These are phyloP conservation scores for Colletotrichum costaricense DNA, from an alignment of 2,329 filamentous ascomycete genomes.

Conservation along the genomic window DNA sequence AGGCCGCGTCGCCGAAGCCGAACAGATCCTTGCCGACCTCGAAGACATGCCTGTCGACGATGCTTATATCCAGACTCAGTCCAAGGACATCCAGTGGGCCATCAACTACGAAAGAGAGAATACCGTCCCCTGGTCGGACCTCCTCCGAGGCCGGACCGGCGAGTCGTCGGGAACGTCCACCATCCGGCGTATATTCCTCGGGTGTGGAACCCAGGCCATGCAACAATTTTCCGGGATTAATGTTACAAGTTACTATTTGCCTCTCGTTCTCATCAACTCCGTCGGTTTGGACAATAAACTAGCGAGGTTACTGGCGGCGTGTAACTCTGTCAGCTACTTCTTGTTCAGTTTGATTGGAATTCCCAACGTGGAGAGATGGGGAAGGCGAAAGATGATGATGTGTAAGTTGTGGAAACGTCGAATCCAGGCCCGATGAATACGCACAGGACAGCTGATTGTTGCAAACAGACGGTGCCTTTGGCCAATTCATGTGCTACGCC, in stretches of 20 bases:
- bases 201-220: slow-evolving; percentile 53
- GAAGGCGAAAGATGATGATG: slow-evolving; percentile 68
- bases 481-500: slow-evolving; percentile 63
- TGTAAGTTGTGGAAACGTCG: slow-evolving; percentile 42
- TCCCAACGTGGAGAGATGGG: slow-evolving; percentile 51
- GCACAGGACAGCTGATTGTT: neutral
- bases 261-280: slow-evolving; percentile 62
- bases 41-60: slow-evolving; percentile 40
- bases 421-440: neutral
- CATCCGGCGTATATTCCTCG: slow-evolving; percentile 61
- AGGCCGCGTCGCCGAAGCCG: slow-evolving; percentile 42
- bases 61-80: slow-evolving; percentile 40
- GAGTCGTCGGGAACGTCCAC: slow-evolving; percentile 58
- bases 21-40: slow-evolving; percentile 43
- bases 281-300: slow-evolving; percentile 61
- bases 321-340: slow-evolving; percentile 49
- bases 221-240: slow-evolving; percentile 46
- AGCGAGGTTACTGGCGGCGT: slow-evolving; percentile 63
- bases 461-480: slow-evolving; percentile 52
- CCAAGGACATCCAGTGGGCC: slow-evolving; percentile 45
- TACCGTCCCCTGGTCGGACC: slow-evolving; percentile 59
- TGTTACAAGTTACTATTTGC: slow-evolving; percentile 50
- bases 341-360: slow-evolving; percentile 42
- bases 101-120: slow-evolving; percentile 52
- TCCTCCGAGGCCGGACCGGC: slow-evolving; percentile 58